These are phyloP conservation scores for Leptographium lundbergii DNA, from an alignment of 2,329 filamentous ascomycete genomes.

Conservation along the genomic window DNA sequence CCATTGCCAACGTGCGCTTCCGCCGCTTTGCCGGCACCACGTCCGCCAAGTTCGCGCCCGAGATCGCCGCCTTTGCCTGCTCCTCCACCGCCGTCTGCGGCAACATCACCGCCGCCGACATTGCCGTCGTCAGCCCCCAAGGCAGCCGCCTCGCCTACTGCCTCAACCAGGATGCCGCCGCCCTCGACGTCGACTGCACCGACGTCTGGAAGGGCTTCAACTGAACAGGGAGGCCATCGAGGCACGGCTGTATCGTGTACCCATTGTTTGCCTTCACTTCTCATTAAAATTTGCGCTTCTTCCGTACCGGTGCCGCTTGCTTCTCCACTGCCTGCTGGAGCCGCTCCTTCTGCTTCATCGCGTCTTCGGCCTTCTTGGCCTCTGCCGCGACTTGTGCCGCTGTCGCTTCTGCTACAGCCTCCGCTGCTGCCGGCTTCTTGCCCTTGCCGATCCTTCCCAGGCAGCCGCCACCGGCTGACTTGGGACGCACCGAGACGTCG, in stretches of 20 bases:
- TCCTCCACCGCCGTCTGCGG: constrained; percentile 14
- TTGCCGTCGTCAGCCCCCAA: constrained; percentile 15
- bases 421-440: constrained; percentile 4
- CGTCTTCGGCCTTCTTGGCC: constrained; percentile 14
- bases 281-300: constrained; percentile 41
- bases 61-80: constrained; percentile 16
- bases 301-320: constrained; percentile 36
- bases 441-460: constrained; percentile 32
- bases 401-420: constrained; percentile 16
- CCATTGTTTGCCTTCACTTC: neutral
- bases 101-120: constrained; percentile 13
- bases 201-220: too few relatives aligned
- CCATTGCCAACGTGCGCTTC: constrained; percentile 32
- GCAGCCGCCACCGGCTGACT: neutral
- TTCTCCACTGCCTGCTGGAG: constrained; percentile 37
- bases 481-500: neutral
- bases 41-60: constrained; percentile 14
- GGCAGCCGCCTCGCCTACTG: constrained; percentile 15
- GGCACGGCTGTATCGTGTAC: too few relatives aligned
- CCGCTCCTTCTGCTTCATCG: constrained; percentile 22
- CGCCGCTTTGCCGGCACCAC: constrained; percentile 39
- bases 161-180: constrained; percentile 14
- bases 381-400: constrained; percentile 23
- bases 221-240: neutral
- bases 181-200: constrained; percentile 14